phyloP scores from a whole-genome alignment of 371 early-diverging fungal species.

The Syncephalastrum contaminatum region DNA sequence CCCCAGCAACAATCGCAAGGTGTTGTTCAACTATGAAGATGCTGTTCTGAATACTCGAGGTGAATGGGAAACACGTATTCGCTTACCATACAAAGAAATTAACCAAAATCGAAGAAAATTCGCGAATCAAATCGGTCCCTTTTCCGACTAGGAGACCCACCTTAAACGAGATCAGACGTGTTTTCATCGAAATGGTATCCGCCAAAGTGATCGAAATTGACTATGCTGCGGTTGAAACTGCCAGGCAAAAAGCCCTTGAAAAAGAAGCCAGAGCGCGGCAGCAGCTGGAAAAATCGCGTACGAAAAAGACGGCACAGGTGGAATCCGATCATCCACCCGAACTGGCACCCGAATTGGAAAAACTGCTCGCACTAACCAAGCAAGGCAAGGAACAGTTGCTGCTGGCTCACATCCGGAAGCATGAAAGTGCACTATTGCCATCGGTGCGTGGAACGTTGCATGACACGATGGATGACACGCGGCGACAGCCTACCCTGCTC shows the following conservation, averaged over 20 bases:
- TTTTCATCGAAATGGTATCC: slow-evolving; percentile 47
- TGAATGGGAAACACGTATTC: slow-evolving; percentile 3
- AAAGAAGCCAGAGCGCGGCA: slow-evolving; percentile 27
- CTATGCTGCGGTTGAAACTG: slow-evolving; percentile 25
- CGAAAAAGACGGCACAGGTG: slow-evolving; percentile 10
- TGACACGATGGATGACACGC: slow-evolving; percentile 43
- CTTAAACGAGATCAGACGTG: slow-evolving; percentile 58
- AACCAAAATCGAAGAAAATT: slow-evolving; percentile 30
- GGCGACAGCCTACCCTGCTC: slow-evolving; percentile 64
- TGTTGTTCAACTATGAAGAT: slow-evolving; percentile 64
- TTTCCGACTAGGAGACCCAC: slow-evolving; percentile 79
- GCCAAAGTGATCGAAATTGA: slow-evolving; percentile 53
- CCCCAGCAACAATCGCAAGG: slow-evolving; percentile 59
- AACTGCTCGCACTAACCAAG: slow-evolving; percentile 46
- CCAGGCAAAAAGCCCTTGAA: slow-evolving; percentile 25
- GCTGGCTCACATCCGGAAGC: slow-evolving; percentile 37
- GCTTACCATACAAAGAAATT: neutral
- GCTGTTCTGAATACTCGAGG: slow-evolving; percentile 41
- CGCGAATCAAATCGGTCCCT: slow-evolving; percentile 69
- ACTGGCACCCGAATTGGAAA: slow-evolving; percentile 28
- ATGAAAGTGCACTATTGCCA: slow-evolving; percentile 7
- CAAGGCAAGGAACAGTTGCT: slow-evolving; percentile 58
- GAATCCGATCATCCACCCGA: slow-evolving; percentile 13
- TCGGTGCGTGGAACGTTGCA: slow-evolving; percentile 19
- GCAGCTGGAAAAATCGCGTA: slow-evolving; percentile 28